A percentile compares a stretch with the other conserved stretches of the same genome.
These are phyloP conservation scores for Diutina catenulata DNA, from an alignment of 1,139 yeast genomes.

Conservation along the genomic window DNA sequence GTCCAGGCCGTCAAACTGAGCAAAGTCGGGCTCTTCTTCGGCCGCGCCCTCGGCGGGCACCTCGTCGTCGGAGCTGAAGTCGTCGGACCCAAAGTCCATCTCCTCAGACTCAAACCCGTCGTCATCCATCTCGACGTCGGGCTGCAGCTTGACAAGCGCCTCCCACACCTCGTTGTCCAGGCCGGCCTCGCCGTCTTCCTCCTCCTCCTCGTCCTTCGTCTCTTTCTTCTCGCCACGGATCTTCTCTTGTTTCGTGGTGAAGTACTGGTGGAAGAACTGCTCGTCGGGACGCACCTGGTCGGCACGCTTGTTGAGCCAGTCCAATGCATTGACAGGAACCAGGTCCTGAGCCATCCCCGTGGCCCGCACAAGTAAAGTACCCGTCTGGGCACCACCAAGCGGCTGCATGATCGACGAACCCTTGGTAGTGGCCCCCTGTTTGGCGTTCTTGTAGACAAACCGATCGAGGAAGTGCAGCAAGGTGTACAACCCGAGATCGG, in stretches of 20 bases:
- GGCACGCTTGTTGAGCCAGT: slow-evolving; percentile 64
- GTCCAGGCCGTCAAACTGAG: slow-evolving; percentile 15
- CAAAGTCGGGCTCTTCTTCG: slow-evolving; percentile 19
- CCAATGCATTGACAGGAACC: slow-evolving; percentile 67
- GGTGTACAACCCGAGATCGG: slow-evolving; percentile 83
- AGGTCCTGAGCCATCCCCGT: slow-evolving; percentile 35
- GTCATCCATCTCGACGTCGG: slow-evolving; percentile 2
- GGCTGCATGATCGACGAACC: slow-evolving; percentile 98
- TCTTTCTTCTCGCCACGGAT: slow-evolving; percentile 17
- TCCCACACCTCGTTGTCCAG: slow-evolving; percentile 82
- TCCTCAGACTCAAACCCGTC: slow-evolving; percentile 1
- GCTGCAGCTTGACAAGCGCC: slow-evolving; percentile 51
- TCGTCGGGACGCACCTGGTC: slow-evolving; percentile 78
- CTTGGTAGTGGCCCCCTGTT: slow-evolving; percentile 55
- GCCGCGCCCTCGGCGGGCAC: not conserved
- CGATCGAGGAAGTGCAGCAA: slow-evolving; percentile 86
- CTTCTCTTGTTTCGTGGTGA: slow-evolving; percentile 47
- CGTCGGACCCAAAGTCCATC: not conserved
- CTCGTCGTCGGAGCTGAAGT: slow-evolving; percentile 19
- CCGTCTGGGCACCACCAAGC: slow-evolving; percentile 81
- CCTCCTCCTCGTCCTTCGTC: slow-evolving; percentile 11
- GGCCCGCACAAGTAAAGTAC: slow-evolving; percentile 55
- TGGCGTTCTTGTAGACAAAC: slow-evolving; percentile 89
- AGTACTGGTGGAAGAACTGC: slow-evolving; percentile 80
- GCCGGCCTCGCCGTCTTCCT: slow-evolving; percentile 31